Conservation (phyloP, 1,284 basidiomycete species). For the Cutaneotrichosporon mucoides region DNA sequence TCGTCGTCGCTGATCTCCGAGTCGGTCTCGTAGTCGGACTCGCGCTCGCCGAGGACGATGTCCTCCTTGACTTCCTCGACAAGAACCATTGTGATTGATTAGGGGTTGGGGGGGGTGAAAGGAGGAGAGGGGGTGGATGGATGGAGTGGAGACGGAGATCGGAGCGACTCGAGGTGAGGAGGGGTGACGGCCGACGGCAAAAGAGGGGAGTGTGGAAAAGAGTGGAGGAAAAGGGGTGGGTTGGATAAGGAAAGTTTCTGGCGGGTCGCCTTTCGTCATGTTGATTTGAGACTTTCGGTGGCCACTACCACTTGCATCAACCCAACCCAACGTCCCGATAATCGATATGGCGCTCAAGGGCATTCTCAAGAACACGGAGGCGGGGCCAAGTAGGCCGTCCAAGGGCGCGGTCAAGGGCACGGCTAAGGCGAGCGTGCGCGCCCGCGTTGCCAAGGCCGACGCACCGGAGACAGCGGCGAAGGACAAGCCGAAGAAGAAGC, state of each 20-base stretch:
- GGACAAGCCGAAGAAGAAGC: constrained; percentile 7
- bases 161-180: not conserved
- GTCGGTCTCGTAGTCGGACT: constrained; percentile 43
- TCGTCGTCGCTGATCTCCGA: constrained; percentile 34
- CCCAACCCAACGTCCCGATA: not conserved
- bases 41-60: constrained; percentile 27
- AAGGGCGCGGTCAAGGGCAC: not conserved
- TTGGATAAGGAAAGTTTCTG: constrained; percentile 15
- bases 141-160: not conserved
- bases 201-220: no score
- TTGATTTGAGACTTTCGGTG: not conserved
- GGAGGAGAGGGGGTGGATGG: constrained; percentile 2
- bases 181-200: no score
- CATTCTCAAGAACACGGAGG: constrained; percentile 19
- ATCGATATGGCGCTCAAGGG: constrained; percentile 17
- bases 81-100: constrained; percentile 36
- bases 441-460: not conserved
- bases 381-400: constrained; percentile 6
- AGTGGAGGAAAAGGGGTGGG: not conserved
- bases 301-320: not conserved
- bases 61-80: constrained; percentile 48
- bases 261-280: not conserved
- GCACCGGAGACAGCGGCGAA: constrained; percentile 5
- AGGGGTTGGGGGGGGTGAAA: not conserved
- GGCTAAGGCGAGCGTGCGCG: constrained; percentile 7